Evolutionary conservation across 2,329 filamentous ascomycete genomes (phyloP).

Genomic region (Escovopsis sp.): DNA sequence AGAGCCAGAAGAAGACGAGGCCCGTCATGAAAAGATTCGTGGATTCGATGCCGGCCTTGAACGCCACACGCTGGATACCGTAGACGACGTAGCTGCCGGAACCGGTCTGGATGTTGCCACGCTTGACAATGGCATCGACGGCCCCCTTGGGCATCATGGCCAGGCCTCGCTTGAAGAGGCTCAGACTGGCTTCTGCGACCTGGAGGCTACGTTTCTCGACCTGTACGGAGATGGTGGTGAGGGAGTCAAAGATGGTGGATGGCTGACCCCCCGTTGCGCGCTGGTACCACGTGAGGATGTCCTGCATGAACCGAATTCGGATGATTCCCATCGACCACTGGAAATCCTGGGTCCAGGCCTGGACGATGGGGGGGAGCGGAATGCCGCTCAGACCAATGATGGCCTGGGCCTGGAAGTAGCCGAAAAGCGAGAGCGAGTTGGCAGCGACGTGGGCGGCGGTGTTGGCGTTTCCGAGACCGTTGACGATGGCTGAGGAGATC

Average conservation of each 20-base stretch:
- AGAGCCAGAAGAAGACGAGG: slow-evolving; percentile 74
- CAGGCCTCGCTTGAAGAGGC: slow-evolving; percentile 39
- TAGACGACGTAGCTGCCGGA: slow-evolving; percentile 49
- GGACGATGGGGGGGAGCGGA: slow-evolving; percentile 70
- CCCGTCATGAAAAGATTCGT: slow-evolving; percentile 93
- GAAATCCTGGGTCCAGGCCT: slow-evolving; percentile 93
- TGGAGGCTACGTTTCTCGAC: slow-evolving; percentile 50
- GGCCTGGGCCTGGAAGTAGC: slow-evolving; percentile 88
- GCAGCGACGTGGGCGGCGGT: slow-evolving; percentile 89
- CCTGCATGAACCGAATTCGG: slow-evolving; percentile 70
- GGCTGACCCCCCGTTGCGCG: slow-evolving; percentile 80
- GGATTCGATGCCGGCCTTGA: slow-evolving; percentile 67
- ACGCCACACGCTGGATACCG: slow-evolving; percentile 82
- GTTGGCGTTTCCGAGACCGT: slow-evolving; percentile 81
- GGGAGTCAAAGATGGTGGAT: slow-evolving; percentile 59
- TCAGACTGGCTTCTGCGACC: slow-evolving; percentile 22
- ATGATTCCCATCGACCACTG: slow-evolving; percentile 98
- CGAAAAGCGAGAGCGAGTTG: slow-evolving; percentile 84
- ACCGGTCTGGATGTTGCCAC: slow-evolving; percentile 36
- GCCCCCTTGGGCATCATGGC: slow-evolving; percentile 33
- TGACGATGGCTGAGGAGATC: slow-evolving; percentile 74
- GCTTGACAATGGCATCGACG: slow-evolving; percentile 29
- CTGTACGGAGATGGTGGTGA: slow-evolving; percentile 66
- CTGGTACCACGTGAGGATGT: slow-evolving; percentile 89
- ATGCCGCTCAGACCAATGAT: slow-evolving; percentile 78